Evolutionary conservation across 495 filamentous ascomycete species (phyloP), one percentile per base, ranked within the genome.

Genomic region (Xylaria cubensis): DNA sequence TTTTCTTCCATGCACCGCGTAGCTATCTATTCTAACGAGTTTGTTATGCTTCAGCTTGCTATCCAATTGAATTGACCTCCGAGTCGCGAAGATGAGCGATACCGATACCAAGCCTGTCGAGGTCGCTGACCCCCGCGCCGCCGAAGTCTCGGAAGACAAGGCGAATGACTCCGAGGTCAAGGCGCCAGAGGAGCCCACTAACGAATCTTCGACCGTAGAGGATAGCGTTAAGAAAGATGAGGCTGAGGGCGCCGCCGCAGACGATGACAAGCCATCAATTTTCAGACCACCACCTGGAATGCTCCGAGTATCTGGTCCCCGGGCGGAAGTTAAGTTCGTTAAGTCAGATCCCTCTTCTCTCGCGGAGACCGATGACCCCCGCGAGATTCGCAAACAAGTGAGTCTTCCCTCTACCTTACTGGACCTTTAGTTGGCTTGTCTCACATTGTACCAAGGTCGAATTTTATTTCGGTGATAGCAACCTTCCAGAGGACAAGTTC

Each of bases 381-480:
- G 87, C 34, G 85, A 91, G 78, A 96, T 97, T 74, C 90, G 93
- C 70, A 91, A 91, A 74, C 93, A 97, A 85, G 92, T 93, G 81
- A 74, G 72, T 41, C 62, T 70, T 19, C 74, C 26, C 26, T 39
- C 53, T 74, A 26, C 65, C 44, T 65, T 32, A 41, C 51, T 8
- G n/a, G 19, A 34, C 15, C 7, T 0, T 50, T 8, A 12, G 26
- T 15, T 50, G 4, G 24, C 51, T 21, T 24, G 59, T 71, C 78
- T 77, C 68, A 72, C 50, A 64, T 39, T 42, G 44, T 53, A 21
- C 55, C 15, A 62, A 97, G 93, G 94, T 97, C 69, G 95, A 99
- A 77, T 99, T 98, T 80, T 99, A 98, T 84, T 97, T 99, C 82
- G 92, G 92, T 71, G 93, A 97, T 80, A 92, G 91, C 74, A 99